Percentiles rank a stretch among this genome's conserved stretches.
Conservation (phyloP, 805 yeast genomes). For the Kuraishia hungarica region DNA sequence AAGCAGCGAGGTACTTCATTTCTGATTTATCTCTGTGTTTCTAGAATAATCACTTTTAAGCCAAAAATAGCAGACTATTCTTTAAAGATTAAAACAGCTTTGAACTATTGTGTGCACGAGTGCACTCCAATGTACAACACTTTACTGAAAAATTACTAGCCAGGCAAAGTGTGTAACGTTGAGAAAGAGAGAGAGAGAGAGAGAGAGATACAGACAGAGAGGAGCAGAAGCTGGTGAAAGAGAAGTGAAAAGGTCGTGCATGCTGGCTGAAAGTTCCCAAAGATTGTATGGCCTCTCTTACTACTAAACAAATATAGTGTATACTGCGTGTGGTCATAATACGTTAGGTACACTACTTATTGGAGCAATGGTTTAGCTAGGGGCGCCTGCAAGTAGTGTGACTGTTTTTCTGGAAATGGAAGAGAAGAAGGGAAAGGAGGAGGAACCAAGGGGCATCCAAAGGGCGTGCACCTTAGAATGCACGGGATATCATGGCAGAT, state of each 20-base stretch:
- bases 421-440: background rate
- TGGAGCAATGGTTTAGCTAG: background rate
- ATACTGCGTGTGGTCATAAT: background rate
- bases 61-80: slow-evolving; percentile 73
- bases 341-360: background rate
- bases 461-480: background rate
- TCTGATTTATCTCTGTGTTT: slow-evolving; percentile 9
- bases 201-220: background rate
- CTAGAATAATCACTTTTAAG: slow-evolving; percentile 77
- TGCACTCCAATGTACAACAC: background rate
- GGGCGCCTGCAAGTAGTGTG: background rate
- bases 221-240: background rate
- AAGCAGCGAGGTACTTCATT: slow-evolving; percentile 99
- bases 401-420: background rate
- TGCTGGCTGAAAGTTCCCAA: background rate
- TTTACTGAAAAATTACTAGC: background rate
- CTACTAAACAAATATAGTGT: background rate
- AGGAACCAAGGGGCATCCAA: background rate
- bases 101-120: background rate
- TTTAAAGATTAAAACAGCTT: slow-evolving; percentile 26
- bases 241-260: background rate
- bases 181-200: background rate
- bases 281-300: background rate
- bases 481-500: background rate
- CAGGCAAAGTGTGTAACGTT: background rate